These are phyloP conservation scores for Globisporangium abappressorium DNA, from an alignment of 352 stramenopile genomes.

Conservation along the genomic window DNA sequence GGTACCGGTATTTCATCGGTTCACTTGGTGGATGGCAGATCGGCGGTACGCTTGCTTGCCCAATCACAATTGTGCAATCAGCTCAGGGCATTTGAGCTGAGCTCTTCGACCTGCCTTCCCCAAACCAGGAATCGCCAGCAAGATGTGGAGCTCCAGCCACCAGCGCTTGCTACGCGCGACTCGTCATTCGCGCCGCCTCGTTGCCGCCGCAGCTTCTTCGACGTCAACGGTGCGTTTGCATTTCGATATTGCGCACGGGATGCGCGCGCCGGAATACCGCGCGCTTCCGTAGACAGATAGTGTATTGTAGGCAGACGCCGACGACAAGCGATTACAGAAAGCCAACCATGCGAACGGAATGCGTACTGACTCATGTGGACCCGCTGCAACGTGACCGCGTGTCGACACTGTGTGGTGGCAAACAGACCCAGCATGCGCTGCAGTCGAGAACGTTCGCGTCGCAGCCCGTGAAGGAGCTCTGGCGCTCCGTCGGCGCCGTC, in stretches of 20 bases:
- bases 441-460: slow-evolving; percentile 8
- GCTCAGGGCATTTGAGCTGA: not conserved
- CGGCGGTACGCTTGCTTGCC: not conserved
- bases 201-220: slow-evolving; percentile 2
- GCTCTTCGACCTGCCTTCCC: not conserved
- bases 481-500: slow-evolving; percentile 68
- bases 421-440: slow-evolving; percentile 4
- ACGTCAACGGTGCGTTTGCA: slow-evolving; percentile 8
- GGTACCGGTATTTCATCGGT: not conserved
- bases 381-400: not conserved
- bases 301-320: not conserved
- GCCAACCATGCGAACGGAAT: slow-evolving; percentile 12
- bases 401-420: not conserved
- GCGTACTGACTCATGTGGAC: slow-evolving; percentile 11
- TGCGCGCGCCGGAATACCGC: not conserved
- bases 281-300: not conserved
- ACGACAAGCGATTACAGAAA: not conserved
- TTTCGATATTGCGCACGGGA: not conserved
- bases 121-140: slow-evolving; percentile 8
- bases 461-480: slow-evolving; percentile 40
- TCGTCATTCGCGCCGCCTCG: slow-evolving; percentile 15
- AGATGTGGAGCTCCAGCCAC: slow-evolving; percentile 14
- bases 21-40: not conserved
- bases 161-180: slow-evolving; percentile 15
- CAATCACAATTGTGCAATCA: slow-evolving; percentile 9